Conservation (phyloP, 1,139 yeast species). For the Saccharomyces hybrid region DNA sequence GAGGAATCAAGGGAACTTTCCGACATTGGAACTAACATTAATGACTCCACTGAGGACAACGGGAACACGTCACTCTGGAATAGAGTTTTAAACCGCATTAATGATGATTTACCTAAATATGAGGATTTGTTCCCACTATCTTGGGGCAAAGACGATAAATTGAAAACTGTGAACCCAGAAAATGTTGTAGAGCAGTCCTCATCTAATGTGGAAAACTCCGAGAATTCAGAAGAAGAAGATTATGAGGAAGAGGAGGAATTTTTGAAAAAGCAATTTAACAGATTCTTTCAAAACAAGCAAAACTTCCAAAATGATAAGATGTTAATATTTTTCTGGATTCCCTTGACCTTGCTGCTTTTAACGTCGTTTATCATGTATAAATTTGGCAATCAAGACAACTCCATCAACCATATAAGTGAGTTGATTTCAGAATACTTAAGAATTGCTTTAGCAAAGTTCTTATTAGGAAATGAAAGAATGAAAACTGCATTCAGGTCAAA, state of each 20-base stretch:
- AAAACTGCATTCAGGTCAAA: constrained; percentile 42
- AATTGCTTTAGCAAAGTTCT: constrained; percentile 48
- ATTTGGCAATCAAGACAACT: constrained; percentile 38
- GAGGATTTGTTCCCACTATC: constrained; percentile 68
- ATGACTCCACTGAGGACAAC: constrained; percentile 12
- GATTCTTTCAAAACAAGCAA: constrained; percentile 53
- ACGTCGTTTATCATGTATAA: constrained; percentile 45
- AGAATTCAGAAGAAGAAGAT: constrained; percentile 11
- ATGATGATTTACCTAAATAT: constrained; percentile 60
- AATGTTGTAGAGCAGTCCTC: constrained; percentile 16
- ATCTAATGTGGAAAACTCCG: constrained; percentile 4
- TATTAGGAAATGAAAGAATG: constrained; percentile 63
- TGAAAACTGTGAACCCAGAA: constrained; percentile 7
- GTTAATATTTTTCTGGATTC: constrained; percentile 85
- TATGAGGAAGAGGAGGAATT: constrained; percentile 39
- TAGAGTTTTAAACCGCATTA: constrained; percentile 53
- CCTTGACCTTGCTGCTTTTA: constrained; percentile 48
- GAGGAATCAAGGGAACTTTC: constrained; percentile 6
- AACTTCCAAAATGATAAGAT: constrained; percentile 74
- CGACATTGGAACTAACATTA: constrained; percentile 16
- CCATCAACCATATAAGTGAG: constrained; percentile 21
- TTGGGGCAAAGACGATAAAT: background rate
- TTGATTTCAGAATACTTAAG: constrained; percentile 42
- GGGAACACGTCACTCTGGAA: constrained; percentile 45
- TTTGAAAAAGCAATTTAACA: constrained; percentile 45